Evolutionary conservation across 2,329 filamentous ascomycete genomes (phyloP).

Genomic region (Ophiosphaerella herpotricha): DNA sequence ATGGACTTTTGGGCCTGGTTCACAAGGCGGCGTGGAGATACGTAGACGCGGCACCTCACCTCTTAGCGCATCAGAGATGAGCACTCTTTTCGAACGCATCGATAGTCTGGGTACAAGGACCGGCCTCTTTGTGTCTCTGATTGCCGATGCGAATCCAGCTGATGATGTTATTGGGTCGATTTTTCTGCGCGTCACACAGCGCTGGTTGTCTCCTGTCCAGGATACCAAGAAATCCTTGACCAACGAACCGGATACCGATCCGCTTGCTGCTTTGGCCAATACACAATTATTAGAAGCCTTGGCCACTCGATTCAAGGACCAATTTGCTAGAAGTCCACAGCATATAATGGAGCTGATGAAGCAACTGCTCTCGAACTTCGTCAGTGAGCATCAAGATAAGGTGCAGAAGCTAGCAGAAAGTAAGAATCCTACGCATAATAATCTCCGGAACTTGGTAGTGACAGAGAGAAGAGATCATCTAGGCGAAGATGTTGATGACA

Average conservation of each 20-base stretch:
- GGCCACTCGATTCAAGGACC: slow-evolving; percentile 66
- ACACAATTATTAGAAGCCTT: slow-evolving; percentile 68
- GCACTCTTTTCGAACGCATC: slow-evolving; percentile 66
- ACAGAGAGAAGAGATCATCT: background rate
- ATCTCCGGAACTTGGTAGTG: slow-evolving; percentile 31
- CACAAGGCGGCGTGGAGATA: slow-evolving; percentile 59
- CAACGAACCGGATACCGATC: slow-evolving; percentile 46
- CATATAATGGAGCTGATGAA: slow-evolving; percentile 68
- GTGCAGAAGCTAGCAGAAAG: slow-evolving; percentile 40
- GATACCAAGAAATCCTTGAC: slow-evolving; percentile 19
- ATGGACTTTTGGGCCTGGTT: slow-evolving; percentile 60
- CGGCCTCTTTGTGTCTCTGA: slow-evolving; percentile 28
- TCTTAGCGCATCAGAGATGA: slow-evolving; percentile 66
- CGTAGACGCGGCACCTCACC: slow-evolving; percentile 71
- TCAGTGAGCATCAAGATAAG: slow-evolving; percentile 51
- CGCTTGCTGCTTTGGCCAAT: slow-evolving; percentile 58
- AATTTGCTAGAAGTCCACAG: slow-evolving; percentile 66
- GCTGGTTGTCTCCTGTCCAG: slow-evolving; percentile 55
- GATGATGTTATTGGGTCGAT: slow-evolving; percentile 62
- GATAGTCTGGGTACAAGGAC: slow-evolving; percentile 33
- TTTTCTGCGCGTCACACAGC: slow-evolving; percentile 63
- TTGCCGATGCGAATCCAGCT: slow-evolving; percentile 58
- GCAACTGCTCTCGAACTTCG: slow-evolving; percentile 58
- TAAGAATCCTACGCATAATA: slow-evolving; percentile 29
- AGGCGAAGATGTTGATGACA: background rate